These are phyloP conservation scores for Linum lewisii DNA, from an alignment of 345 rosid species.

Conservation along the genomic window DNA sequence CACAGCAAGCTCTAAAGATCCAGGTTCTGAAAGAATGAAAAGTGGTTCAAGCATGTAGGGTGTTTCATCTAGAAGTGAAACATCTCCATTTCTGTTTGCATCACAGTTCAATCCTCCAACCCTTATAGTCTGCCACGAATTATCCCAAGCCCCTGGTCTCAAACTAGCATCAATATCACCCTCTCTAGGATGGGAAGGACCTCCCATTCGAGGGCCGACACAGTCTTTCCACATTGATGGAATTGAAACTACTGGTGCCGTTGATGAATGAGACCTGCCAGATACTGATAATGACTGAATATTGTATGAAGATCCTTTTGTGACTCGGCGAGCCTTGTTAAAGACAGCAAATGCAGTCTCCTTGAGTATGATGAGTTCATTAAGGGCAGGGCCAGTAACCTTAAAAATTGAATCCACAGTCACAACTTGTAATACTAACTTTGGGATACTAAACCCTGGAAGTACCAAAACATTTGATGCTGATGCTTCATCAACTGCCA, in stretches of 20 bases:
- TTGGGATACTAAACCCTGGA: constrained; percentile 81
- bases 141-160: constrained; percentile 77
- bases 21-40: constrained; percentile 92
- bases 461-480: constrained; percentile 66
- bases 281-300: constrained; percentile 48
- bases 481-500: constrained; percentile 85
- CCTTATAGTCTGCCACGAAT: constrained; percentile 77
- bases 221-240: constrained; percentile 88
- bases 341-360: constrained; percentile 93
- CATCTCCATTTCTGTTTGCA: constrained; percentile 69
- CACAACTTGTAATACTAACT: constrained; percentile 78
- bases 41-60: constrained; percentile 92
- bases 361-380: constrained; percentile 80
- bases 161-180: constrained; percentile 79
- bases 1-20: constrained; percentile 78
- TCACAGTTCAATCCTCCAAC: constrained; percentile 73
- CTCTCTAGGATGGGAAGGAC: constrained; percentile 72
- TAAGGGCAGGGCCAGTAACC: constrained; percentile 76
- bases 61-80: constrained; percentile 46
- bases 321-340: constrained; percentile 85
- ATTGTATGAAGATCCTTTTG: constrained; percentile 63
- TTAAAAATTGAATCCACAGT: constrained; percentile 88
- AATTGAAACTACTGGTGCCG: constrained; percentile 51
- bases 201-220: constrained; percentile 69
- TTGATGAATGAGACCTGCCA: constrained; percentile 55